Base-by-base conservation (phyloP, 2,329 filamentous ascomycete species). In the Magnaporthales sp. region DNA sequence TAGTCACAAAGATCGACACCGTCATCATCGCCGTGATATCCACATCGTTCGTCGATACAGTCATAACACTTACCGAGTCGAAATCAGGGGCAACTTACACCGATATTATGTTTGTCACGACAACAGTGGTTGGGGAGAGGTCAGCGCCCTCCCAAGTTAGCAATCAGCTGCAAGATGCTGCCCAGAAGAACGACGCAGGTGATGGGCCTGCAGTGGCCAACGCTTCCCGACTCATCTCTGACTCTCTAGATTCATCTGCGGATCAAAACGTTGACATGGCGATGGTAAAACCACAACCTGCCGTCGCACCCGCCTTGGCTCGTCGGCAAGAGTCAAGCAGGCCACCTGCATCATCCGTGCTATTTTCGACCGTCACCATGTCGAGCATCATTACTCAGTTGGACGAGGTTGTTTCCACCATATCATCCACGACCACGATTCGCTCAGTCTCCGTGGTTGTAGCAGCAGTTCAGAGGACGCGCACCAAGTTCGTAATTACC, bases 21-120 rank as follows among this genome's bases (percentile, higher is more conserved):
- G 66, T 71, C 8, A 22, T 69, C 9, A 61, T 70, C 13, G 29
- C 68, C 13, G 69, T 73, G 15, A 38, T 73, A 24, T 66, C 68
- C 19, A 68, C 67, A 24, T 70, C 68, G 2, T 31, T 68, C 2
- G 60, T 68, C 26, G 67, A 68, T 46, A 69, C 69, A 0, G 30
- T 69, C 19, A 60, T 67, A 38, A 61, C 65, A 6, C 63, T 70
- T 31, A 71, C 70, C 7, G 51, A 68, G 27, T 71, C 69, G 27
- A 66, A 67, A 38, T 66, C 24, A n/a, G 61, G 32, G 1, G 66
- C 67, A 15, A 73, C 71, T 1, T 67, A 72, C 54, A 73, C 71
- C 5, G 71, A 67, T 31, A 24, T 67, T 26, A 38, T 19, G 24
- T 31, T 60, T 32, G 67, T 67, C 56, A 66, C 64, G 22, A 61